These are phyloP conservation scores for Pichia exigua DNA, from an alignment of 805 yeast genomes.

Conservation along the genomic window DNA sequence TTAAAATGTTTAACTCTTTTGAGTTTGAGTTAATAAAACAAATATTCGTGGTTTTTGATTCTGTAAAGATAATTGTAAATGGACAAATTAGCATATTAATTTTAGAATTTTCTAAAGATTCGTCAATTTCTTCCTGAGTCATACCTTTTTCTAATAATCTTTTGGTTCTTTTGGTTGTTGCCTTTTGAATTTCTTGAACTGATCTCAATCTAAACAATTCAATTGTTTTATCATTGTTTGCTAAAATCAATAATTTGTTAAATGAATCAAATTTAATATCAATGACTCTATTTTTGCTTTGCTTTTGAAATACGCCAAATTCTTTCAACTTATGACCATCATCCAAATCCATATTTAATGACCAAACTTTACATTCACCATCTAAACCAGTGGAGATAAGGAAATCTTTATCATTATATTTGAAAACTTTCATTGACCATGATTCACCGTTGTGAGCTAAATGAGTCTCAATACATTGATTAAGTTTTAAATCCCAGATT, in stretches of 20 bases:
- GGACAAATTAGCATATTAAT: conserved; percentile 59
- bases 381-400: conserved; percentile 72
- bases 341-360: conserved; percentile 44
- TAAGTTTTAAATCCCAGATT: conserved; percentile 85
- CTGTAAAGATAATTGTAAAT: conserved; percentile 58
- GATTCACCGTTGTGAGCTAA: conserved; percentile 91
- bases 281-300: conserved; percentile 64
- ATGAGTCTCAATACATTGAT: conserved; percentile 90
- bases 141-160: conserved; percentile 68
- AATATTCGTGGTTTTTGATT: conserved; percentile 54
- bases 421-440: conserved; percentile 60
- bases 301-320: conserved; percentile 64
- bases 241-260: conserved; percentile 53
- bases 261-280: conserved; percentile 44
- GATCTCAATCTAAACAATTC: conserved; percentile 76
- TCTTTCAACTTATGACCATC: conserved; percentile 37
- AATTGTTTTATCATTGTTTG: conserved; percentile 71
- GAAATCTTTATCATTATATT: conserved; percentile 33
- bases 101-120: conserved; percentile 39
- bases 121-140: conserved; percentile 49
- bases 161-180: conserved; percentile 66
- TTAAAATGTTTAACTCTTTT: conserved; percentile 48
- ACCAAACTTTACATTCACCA: conserved; percentile 80
- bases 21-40: conserved; percentile 51
- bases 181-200: conserved; percentile 70